Conservation (phyloP, 805 yeast genomes). For the Ogataea ramenticola region DNA sequence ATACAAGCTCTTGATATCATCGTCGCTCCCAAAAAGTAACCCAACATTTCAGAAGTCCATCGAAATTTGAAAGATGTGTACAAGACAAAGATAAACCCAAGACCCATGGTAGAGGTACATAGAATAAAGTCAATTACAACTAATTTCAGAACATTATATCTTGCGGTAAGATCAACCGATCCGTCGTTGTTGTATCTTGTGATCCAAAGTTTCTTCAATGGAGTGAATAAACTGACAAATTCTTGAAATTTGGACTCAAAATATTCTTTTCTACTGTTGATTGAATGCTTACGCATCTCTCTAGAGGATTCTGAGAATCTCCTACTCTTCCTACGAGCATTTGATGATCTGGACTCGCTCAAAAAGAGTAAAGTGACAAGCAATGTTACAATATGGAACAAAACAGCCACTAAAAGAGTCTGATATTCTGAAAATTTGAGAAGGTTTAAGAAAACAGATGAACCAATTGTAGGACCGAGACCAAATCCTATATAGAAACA, state of each 20-base stretch:
- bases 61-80: conserved; percentile 46
- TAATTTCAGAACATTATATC: conserved; percentile 43
- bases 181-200: conserved; percentile 29
- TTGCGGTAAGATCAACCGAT: conserved; percentile 24
- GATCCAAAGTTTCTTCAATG: conserved; percentile 49
- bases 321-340: conserved; percentile 48
- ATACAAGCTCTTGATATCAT: conserved; percentile 44
- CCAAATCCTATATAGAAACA: conserved; percentile 53
- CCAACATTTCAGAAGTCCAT: conserved; percentile 50
- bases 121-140: conserved; percentile 38
- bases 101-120: conserved; percentile 31
- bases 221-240: conserved; percentile 18
- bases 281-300: background rate
- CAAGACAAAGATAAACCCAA: conserved; percentile 37
- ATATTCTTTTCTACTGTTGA: background rate
- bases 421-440: conserved; percentile 20
- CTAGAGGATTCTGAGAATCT: conserved; percentile 8
- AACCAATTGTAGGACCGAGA: conserved; percentile 57
- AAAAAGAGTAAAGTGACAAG: conserved; percentile 32
- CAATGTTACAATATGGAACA: conserved; percentile 25
- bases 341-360: conserved; percentile 58
- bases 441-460: conserved; percentile 17
- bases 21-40: conserved; percentile 45
- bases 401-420: conserved; percentile 25
- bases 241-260: background rate